Conservation (phyloP, 129 eudicot species). For the Escallonia rubra region DNA sequence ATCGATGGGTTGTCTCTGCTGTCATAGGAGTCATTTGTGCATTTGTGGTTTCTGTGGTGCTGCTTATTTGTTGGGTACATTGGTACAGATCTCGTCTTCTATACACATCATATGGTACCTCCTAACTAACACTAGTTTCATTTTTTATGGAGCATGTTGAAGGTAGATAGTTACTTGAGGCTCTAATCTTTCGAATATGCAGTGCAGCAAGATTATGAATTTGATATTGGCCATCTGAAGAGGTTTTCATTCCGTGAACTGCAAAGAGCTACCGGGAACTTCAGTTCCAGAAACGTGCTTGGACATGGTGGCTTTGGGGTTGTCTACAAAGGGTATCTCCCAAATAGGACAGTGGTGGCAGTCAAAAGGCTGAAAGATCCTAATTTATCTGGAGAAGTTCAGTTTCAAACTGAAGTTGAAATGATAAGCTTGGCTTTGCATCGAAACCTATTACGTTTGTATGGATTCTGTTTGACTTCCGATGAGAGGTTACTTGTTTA, state of each 20-base stretch:
- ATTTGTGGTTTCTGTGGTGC: conserved; percentile 49
- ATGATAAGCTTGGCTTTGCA: conserved; percentile 94
- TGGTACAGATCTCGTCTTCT: conserved; percentile 76
- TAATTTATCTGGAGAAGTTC: conserved; percentile 82
- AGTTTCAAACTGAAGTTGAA: conserved; percentile 95
- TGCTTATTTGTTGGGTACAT: conserved; percentile 64
- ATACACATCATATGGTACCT: conserved; percentile 63
- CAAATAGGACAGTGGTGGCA: conserved; percentile 74
- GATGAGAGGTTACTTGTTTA: conserved; percentile 89
- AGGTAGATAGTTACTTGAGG: not conserved
- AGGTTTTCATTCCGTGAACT: conserved; percentile 82
- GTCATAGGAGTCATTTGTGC: conserved; percentile 70
- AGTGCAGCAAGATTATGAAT: conserved; percentile 95
- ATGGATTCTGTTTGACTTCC: conserved; percentile 88
- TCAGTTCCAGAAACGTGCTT: conserved; percentile 70
- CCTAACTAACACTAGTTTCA: conserved; percentile 2
- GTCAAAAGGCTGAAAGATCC: conserved; percentile 91
- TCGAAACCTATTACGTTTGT: conserved; percentile 81
- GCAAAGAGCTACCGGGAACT: conserved; percentile 81
- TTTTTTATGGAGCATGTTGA: not conserved
- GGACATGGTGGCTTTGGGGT: conserved; percentile 98
- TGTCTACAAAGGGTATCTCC: conserved; percentile 80
- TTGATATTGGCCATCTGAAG: conserved; percentile 65
- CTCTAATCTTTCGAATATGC: conserved; percentile 24
- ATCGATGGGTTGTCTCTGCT: conserved; percentile 47